These are phyloP conservation scores for Myriosclerotinia scirpicola DNA, from an alignment of 2,329 filamentous ascomycete species.

Conservation along the genomic window DNA sequence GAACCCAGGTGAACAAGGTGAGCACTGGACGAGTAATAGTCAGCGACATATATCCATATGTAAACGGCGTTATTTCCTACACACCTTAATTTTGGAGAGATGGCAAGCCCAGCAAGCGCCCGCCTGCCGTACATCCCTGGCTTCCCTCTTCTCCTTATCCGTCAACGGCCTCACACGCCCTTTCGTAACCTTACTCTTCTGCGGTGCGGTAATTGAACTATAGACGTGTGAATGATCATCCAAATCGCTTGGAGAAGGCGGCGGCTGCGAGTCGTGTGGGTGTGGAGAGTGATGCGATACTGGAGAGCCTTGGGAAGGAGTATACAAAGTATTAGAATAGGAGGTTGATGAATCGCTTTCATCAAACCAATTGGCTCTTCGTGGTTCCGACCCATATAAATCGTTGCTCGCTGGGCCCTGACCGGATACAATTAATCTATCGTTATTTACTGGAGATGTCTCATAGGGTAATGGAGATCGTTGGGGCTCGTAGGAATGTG, in stretches of 20 bases:
- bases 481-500: slow-evolving; percentile 66
- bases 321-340: slow-evolving; percentile 27
- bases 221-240: slow-evolving; percentile 35
- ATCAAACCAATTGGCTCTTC: slow-evolving; percentile 30
- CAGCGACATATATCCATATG: not conserved
- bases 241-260: slow-evolving; percentile 25
- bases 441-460: not conserved
- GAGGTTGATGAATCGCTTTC: slow-evolving; percentile 25
- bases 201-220: slow-evolving; percentile 29
- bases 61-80: not conserved
- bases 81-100: slow-evolving; percentile 40
- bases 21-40: slow-evolving; percentile 31
- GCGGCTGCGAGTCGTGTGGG: slow-evolving; percentile 29
- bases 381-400: slow-evolving; percentile 35
- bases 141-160: slow-evolving; percentile 38
- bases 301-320: slow-evolving; percentile 26
- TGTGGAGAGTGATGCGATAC: slow-evolving; percentile 26
- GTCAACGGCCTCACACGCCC: slow-evolving; percentile 37
- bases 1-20: slow-evolving; percentile 38
- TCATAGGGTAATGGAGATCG: slow-evolving; percentile 65
- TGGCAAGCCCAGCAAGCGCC: slow-evolving; percentile 41
- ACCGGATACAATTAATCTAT: not conserved
- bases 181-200: slow-evolving; percentile 32
- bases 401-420: slow-evolving; percentile 15
- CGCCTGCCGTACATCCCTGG: slow-evolving; percentile 38